Conservation (phyloP, 371 early-diverging fungal species). For the Massospora cicadina region DNA sequence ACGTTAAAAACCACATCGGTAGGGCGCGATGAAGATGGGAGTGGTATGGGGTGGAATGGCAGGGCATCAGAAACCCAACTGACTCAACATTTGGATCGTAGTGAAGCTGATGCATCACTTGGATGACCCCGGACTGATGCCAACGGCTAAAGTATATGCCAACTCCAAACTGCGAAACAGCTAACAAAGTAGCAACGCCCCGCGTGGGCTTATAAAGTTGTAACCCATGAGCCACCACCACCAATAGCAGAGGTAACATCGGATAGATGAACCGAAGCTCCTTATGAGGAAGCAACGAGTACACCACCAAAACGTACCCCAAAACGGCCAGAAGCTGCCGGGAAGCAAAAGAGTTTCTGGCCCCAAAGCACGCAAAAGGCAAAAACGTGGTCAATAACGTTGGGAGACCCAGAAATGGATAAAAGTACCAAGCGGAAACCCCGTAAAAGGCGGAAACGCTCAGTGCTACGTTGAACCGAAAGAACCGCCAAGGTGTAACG, state of each 20-base stretch:
- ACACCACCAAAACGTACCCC: conserved; percentile 21
- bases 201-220: conserved; percentile 6
- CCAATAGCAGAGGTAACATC: conserved; percentile 51
- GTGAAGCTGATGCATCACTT: conserved; percentile 53
- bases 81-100: conserved; percentile 18
- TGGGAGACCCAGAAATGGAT: conserved; percentile 64
- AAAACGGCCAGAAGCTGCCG: background rate
- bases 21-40: conserved; percentile 44
- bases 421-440: conserved; percentile 76
- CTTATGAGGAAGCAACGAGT: conserved; percentile 71
- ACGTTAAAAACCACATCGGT: conserved; percentile 69
- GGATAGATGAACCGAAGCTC: conserved; percentile 85
- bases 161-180: conserved; percentile 42
- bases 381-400: conserved; percentile 51
- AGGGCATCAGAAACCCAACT: conserved; percentile 76
- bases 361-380: conserved; percentile 17
- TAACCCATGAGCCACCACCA: conserved; percentile 40
- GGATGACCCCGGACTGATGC: conserved; percentile 86
- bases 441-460: conserved; percentile 77
- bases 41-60: conserved; percentile 87
- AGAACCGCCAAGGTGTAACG: conserved; percentile 53
- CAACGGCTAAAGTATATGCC: conserved; percentile 46
- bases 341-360: conserved; percentile 19
- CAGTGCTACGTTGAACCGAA: conserved; percentile 55
- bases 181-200: conserved; percentile 14